Evolutionary conservation across 192 early-diverging fungal genomes (phyloP), one percentile per base, ranked within the genome.

Genomic region (Glomus cerebriforme): DNA sequence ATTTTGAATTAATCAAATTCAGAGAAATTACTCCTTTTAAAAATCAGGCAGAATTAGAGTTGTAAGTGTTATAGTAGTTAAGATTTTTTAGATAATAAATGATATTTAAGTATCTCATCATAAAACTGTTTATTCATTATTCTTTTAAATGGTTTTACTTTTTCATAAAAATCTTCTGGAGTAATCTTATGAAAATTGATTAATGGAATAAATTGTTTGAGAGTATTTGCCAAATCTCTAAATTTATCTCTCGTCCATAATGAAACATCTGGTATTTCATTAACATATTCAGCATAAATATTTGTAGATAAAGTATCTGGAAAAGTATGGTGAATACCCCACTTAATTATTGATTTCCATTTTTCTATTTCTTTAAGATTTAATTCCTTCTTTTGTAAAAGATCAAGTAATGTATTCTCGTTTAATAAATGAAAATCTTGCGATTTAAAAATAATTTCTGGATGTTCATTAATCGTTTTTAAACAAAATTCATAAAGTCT

Each of bases 121-220:
- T 64, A 64, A 10, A 64, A 5, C 22, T 12, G 9, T 31, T 31
- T 64, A 10, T 24, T 2, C 8, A 64, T 24, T 19, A 64, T 64
- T 12, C 22, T 64, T 64, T 64, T 64, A 64, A 29, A 64, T 64
- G 62, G 62, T 64, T 64, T 64, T 2, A 64, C 62, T 24, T n/a
- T 9, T 2, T 64, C 31, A 64, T n/a, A 64, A 31, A n/a, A 64
- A 31, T 64, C 22, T 64, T 64, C 62, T 9, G 62, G 62, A 10
- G 0, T 9, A 43, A 43, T 43, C 39, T 43, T 43, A 43, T 43
- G 4, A 43, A 43, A 43, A 43, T 43, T 9, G 39, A 43, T 43
- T 9, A 43, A 43, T 5, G 39, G 39, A 43, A 43, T 43, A 9
- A 43, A 3, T 9, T 43, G 6, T 43, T 43, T 5, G 10, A 43